A percentile compares a stretch with the other conserved stretches of the same genome.
phyloP scores from a whole-genome alignment of 1,284 basidiomycete genomes.

The Tetrapyrgos nigripes region DNA sequence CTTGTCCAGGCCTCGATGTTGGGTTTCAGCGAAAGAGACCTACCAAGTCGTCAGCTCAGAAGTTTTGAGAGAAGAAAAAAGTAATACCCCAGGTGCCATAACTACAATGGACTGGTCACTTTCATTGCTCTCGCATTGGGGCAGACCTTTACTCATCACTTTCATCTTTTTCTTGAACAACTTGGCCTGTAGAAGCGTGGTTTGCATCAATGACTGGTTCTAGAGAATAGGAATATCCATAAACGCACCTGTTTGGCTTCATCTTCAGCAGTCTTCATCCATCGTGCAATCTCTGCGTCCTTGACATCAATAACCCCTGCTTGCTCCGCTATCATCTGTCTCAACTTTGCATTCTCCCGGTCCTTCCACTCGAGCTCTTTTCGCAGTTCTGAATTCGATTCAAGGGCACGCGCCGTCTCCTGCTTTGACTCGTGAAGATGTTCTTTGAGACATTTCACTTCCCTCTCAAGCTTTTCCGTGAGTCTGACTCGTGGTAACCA shows the following conservation, averaged over 20 bases:
- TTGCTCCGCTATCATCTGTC: conserved; percentile 1
- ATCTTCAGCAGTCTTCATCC: conserved; percentile 3
- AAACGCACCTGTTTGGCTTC: conserved; percentile 5
- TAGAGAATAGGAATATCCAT: neutral
- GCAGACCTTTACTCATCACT: neutral
- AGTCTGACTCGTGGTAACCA: conserved; percentile 8
- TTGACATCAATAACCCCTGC: neutral
- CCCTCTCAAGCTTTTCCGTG: neutral
- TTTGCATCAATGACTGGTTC: neutral
- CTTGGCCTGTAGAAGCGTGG: neutral
- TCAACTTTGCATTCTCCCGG: conserved; percentile 3
- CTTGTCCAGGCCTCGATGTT: no score
- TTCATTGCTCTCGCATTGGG: neutral
- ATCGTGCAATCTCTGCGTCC: conserved; percentile 4
- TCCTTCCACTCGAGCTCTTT: neutral
- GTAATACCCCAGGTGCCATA: neutral
- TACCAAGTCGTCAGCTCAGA: no score
- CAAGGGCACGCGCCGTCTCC: neutral
- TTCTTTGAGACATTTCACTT: conserved; percentile 3
- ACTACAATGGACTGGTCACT: neutral
- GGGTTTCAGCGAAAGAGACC: no score
- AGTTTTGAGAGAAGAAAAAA: no score
- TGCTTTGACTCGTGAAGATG: conserved; percentile 7
- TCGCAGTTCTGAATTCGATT: neutral
- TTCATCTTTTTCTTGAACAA: conserved; percentile 12